Evolutionary conservation across 2,329 filamentous ascomycete genomes (phyloP), one percentile per base, ranked within the genome.

Genomic region (Colletotrichum siamense): DNA sequence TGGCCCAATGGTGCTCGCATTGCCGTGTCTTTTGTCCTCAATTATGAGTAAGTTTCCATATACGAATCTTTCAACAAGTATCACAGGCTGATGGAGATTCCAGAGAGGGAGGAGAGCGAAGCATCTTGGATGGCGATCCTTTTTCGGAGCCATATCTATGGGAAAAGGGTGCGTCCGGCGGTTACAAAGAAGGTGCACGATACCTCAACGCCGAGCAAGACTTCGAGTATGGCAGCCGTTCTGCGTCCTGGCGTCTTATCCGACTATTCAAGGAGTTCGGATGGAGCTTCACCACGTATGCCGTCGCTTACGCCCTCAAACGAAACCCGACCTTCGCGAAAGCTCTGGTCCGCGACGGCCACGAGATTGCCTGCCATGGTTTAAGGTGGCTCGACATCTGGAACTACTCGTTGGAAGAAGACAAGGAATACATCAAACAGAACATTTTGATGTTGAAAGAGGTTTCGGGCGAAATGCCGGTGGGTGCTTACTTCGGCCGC

Each of bases 331-430:
- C 80, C 22, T 86, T 86, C 66, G 86, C 83, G 8, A 81, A 84
- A 68, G 85, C 84, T 6, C 84, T 84, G 32, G 82, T 86, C 3
- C 81, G 84, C 39, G 83, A 86, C 32, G 84, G 85, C 3, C 84
- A 87, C 73, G 85, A 87, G 78, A 84, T 87, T 57, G 84, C 83
- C 3, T 83, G 83, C 16, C 86, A 88, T 77, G 86, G 84, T 18
- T 82, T 84, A 30, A 77, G 85, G 63, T 88, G 86, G 86, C 82
- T 87, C n/a, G 85, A 87, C 65, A 85, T 85, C 67, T 84, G 84
- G 78, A 79, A 86, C 52, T 84, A 85, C 77, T 79, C 78, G 10
- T 71, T 83, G 2, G 83, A 85, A 71, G 80, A 84, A 66, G 84
- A 86, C 67, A 84, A 85, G 71, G 83, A 82, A 34, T 85, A 86